Conservation (phyloP, 2,329 filamentous ascomycete genomes). For the Aureobasidium sp. region DNA sequence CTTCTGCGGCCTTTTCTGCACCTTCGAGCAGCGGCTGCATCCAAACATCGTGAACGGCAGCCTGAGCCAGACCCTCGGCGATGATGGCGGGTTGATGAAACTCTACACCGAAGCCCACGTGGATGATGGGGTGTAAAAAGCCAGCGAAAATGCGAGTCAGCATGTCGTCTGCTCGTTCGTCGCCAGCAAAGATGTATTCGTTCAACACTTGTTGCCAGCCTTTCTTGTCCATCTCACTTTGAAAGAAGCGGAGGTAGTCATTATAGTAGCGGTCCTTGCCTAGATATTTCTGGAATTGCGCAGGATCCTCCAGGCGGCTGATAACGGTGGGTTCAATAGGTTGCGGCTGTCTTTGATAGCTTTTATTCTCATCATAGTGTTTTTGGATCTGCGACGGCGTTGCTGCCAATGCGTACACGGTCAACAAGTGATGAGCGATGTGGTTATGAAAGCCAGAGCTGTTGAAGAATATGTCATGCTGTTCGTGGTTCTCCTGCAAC, state of each 20-base stretch:
- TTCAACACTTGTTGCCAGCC: constrained; percentile 57
- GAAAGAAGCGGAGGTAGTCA: constrained; percentile 71
- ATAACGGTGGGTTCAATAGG: constrained; percentile 45
- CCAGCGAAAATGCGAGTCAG: constrained; percentile 62
- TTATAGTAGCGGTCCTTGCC: constrained; percentile 61
- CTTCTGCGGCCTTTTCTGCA: constrained; percentile 42
- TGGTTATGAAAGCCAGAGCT: constrained; percentile 70
- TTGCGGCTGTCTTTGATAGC: constrained; percentile 55
- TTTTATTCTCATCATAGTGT: constrained; percentile 57
- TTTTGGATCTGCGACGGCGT: constrained; percentile 51
- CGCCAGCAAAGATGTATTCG: constrained; percentile 62
- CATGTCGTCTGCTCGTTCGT: constrained; percentile 61
- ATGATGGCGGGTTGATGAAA: constrained; percentile 75
- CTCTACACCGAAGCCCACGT: constrained; percentile 78
- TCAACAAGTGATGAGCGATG: constrained; percentile 69
- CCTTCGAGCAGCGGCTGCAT: constrained; percentile 49
- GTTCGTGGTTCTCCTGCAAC: constrained; percentile 68
- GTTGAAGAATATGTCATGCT: constrained; percentile 78
- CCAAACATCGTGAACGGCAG: constrained; percentile 59
- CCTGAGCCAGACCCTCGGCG: constrained; percentile 71
- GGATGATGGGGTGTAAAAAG: constrained; percentile 73
- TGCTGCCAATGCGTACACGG: constrained; percentile 69
- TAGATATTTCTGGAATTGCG: constrained; percentile 51
- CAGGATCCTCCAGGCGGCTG: constrained; percentile 50
- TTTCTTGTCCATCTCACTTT: constrained; percentile 59